Evolutionary conservation across 2,329 filamentous ascomycete species (phyloP), one percentile per base, ranked within the genome.

Genomic region (Pseudogymnoascus sp.): DNA sequence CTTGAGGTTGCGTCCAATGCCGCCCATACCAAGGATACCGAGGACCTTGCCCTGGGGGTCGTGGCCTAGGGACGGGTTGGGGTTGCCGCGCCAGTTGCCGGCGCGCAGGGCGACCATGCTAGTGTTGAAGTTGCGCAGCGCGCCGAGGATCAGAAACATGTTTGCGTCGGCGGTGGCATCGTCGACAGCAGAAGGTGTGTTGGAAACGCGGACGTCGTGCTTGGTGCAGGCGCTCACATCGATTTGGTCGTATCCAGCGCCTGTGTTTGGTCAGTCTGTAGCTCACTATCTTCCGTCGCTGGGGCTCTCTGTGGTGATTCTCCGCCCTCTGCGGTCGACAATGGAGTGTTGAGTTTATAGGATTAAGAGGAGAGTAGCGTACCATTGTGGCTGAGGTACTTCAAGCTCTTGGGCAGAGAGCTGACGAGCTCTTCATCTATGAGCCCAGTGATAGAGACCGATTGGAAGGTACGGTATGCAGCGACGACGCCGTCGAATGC

Each of bases 221-320:
- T 78, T 77, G 8, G 85, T 87, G 77, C 89, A 93, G 39, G 88
- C 87, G 55, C 82, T 73, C 7, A 92, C 79, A 72, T 92, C 87
- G 65, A 95, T 80, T 73, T 92, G 87, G 73, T 96, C 91, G 75
- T 96, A 96, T 37, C 92, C 92, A 62, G 91, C 89, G 64, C 89
- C 87, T 88, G 64, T 42, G 45, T 31, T 33, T 55, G 29, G 48
- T 55, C 33, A 55, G 48, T 29, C 27, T 3, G 29, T 18, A 18
- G 27, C 48, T 18, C n/a, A 12, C 29, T 31, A 8, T 52, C 13
- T 52, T 0, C 27, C 25, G 13, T 29, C 8, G 1, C 6, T 21
- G 15, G 2, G 5, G 18, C 6, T 13, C 21, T 39, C 40, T 29
- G 27, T 33, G 40, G 18, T 2, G 13, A 36, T 10, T 12, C 12